phyloP scores from a whole-genome alignment of 257 asterid genomes.

The Marsdenia floribunda region DNA sequence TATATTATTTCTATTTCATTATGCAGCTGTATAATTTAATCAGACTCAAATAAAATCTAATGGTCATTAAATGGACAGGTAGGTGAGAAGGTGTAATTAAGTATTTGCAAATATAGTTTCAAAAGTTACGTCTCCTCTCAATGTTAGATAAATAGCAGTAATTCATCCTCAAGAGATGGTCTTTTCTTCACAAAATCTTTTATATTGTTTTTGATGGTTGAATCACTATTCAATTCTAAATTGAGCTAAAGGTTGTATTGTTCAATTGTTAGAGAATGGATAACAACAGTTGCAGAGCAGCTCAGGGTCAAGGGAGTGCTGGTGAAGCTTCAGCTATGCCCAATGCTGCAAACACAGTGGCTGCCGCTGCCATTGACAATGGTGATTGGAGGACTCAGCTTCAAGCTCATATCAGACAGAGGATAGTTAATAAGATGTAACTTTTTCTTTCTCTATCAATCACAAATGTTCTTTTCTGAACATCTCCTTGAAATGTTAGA shows the following conservation, averaged over 20 bases:
- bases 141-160: background rate
- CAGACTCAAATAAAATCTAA: background rate
- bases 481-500: background rate
- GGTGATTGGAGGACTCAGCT: constrained; percentile 78
- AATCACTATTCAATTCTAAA: background rate
- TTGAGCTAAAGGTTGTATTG: background rate
- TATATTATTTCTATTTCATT: background rate
- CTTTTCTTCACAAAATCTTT: background rate
- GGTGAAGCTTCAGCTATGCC: constrained; percentile 39
- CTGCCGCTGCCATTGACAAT: constrained; percentile 37
- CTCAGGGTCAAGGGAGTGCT: constrained; percentile 45
- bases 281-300: constrained; percentile 52
- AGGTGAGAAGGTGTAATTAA: background rate
- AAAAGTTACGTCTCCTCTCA: background rate
- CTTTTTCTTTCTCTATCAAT: background rate
- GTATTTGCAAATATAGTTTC: background rate
- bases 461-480: background rate
- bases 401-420: constrained; percentile 54
- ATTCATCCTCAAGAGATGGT: background rate
- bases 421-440: constrained; percentile 72
- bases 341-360: constrained; percentile 13
- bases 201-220: background rate
- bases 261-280: constrained; percentile 39
- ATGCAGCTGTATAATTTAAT: background rate
- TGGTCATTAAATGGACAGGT: background rate